Conservation (phyloP, 2,329 filamentous ascomycete species). For the Aspergillus fumigatiaffinis region DNA sequence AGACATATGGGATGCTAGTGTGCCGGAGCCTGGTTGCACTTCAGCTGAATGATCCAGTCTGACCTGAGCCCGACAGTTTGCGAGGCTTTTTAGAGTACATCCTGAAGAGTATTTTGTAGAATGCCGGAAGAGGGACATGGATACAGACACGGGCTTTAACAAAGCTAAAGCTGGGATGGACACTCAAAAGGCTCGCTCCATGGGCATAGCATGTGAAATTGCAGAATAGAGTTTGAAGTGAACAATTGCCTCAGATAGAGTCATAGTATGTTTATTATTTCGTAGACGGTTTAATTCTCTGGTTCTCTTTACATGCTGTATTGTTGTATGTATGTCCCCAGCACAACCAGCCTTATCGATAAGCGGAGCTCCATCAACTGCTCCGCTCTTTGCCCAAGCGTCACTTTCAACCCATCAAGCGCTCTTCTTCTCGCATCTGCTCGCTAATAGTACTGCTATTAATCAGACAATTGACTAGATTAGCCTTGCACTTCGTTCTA, state of each 20-base stretch:
- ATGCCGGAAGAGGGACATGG: background rate
- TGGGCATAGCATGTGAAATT: background rate
- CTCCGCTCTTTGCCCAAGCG: background rate
- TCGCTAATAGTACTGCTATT: background rate
- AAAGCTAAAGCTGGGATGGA: too few species aligned
- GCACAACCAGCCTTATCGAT: slow-evolving; percentile 20
- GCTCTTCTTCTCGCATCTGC: background rate
- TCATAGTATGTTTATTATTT: background rate
- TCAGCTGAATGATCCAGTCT: background rate
- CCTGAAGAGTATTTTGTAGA: background rate
- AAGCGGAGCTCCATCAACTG: slow-evolving; percentile 12
- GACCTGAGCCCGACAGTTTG: background rate
- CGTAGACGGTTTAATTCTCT: too few species aligned
- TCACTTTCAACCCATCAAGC: background rate
- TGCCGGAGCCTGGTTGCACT: background rate
- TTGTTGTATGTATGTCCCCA: background rate
- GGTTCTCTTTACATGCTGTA: too few species aligned
- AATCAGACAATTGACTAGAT: background rate
- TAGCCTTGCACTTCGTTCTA: background rate
- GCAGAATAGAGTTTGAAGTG: background rate
- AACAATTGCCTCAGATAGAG: background rate
- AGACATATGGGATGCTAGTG: background rate
- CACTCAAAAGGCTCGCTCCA: too few species aligned
- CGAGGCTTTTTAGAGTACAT: background rate
- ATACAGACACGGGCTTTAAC: too few species aligned